Evolutionary conservation across 176 grass and related monocot species (phyloP).

Genomic region (Hordeum vulgare): MorexV3_pseudomolecules_assembly NC_058522.1:523877309-523877808

Average conservation of each 20-base stretch:
- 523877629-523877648: not conserved
- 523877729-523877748: not conserved
- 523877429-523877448: not conserved
- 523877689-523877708: not conserved
- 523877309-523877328: too few species aligned
- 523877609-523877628: not conserved
- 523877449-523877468: not conserved
- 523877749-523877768: constrained; percentile 14
- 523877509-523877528: not conserved
- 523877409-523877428: not conserved
- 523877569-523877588: not conserved
- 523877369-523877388: too few species aligned
- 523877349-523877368: too few species aligned
- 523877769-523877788: not conserved
- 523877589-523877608: not conserved
- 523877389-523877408: not conserved
- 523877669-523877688: not conserved
- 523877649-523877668: too few species aligned
- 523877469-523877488: not conserved
- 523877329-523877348: too few species aligned
- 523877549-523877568: not conserved
- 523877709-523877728: not conserved
- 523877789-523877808: constrained; percentile 24
- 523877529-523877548: not conserved
- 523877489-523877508: not conserved